phyloP scores from a whole-genome alignment of 495 filamentous ascomycete species.

The Penicillium pancosmium region DNA sequence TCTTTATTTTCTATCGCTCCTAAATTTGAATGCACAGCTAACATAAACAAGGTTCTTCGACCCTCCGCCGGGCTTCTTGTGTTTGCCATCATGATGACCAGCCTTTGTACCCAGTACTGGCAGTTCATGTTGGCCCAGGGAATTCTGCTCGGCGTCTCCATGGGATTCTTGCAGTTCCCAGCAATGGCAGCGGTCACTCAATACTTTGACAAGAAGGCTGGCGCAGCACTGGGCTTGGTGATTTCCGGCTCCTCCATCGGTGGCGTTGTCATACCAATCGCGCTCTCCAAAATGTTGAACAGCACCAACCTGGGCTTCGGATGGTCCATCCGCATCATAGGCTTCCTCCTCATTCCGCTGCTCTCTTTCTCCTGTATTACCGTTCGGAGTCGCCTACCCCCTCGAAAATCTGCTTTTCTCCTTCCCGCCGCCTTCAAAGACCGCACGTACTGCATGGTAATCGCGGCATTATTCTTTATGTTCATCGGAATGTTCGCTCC shows the following conservation, averaged over 20 bases:
- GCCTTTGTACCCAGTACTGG: conserved; percentile 28
- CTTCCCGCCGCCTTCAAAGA: conserved; percentile 45
- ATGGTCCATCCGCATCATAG: conserved; percentile 62
- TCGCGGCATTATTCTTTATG: conserved; percentile 48
- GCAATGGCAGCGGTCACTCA: conserved; percentile 22
- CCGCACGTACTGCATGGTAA: conserved; percentile 21
- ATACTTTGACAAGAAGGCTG: conserved; percentile 48
- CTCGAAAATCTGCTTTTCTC: conserved; percentile 44
- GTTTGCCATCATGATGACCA: conserved; percentile 41
- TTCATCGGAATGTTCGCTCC: conserved; percentile 69
- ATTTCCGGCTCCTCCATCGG: conserved; percentile 28
- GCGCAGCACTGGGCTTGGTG: conserved; percentile 50
- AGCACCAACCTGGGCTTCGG: conserved; percentile 50
- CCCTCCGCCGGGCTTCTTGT: conserved; percentile 40
- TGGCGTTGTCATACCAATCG: conserved; percentile 36
- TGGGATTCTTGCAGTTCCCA: conserved; percentile 21
- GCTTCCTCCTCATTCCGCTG: conserved; percentile 57
- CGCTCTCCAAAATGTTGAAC: conserved; percentile 27
- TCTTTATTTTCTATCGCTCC: too few species aligned
- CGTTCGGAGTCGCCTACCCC: conserved; percentile 48
- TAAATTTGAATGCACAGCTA: too few species aligned
- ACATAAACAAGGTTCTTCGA: conserved; percentile 36
- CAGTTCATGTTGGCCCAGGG: conserved; percentile 33
- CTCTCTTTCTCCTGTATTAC: conserved; percentile 44
- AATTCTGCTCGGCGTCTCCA: conserved; percentile 18